Evolutionary conservation across 257 asterid species (phyloP).

Genomic region (Schizonepeta tenuifolia): DNA sequence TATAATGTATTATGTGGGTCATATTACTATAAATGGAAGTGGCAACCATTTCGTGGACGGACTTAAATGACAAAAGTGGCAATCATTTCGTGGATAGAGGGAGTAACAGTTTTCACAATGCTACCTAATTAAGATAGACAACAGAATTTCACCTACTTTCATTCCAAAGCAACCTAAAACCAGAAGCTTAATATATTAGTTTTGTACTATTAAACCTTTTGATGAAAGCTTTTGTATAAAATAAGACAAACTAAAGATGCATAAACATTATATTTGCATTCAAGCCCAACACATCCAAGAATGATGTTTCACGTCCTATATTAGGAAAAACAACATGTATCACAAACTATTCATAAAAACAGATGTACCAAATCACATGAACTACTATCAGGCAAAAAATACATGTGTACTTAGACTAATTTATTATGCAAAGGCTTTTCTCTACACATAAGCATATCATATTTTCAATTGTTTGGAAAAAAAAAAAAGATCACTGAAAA

Average conservation of each 20-base stretch:
- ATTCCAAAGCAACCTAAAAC: no score
- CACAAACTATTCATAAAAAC: slow-evolving; percentile 8
- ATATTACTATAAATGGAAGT: no score
- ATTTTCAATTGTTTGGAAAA: background rate
- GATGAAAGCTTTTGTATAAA: background rate
- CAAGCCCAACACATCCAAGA: background rate
- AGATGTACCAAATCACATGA: slow-evolving; percentile 13
- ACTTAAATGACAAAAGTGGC: no score
- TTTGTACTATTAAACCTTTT: slow-evolving; percentile 2
- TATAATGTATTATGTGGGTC: no score
- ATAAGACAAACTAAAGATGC: background rate
- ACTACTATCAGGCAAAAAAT: no score
- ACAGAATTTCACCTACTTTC: no score
- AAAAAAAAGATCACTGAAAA: no score
- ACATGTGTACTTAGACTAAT: background rate
- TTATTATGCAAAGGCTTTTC: background rate
- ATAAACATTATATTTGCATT: background rate
- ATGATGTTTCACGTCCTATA: slow-evolving; percentile 10
- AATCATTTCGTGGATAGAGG: no score
- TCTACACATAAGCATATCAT: slow-evolving; percentile 8
- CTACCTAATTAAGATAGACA: no score
- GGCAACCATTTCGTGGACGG: no score
- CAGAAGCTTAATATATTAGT: no score
- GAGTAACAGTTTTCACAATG: no score
- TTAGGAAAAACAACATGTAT: slow-evolving; percentile 2